Evolutionary conservation across 2,329 filamentous ascomycete genomes (phyloP), one percentile per base, ranked within the genome.

Genomic region (Chaetomium sp.): DNA sequence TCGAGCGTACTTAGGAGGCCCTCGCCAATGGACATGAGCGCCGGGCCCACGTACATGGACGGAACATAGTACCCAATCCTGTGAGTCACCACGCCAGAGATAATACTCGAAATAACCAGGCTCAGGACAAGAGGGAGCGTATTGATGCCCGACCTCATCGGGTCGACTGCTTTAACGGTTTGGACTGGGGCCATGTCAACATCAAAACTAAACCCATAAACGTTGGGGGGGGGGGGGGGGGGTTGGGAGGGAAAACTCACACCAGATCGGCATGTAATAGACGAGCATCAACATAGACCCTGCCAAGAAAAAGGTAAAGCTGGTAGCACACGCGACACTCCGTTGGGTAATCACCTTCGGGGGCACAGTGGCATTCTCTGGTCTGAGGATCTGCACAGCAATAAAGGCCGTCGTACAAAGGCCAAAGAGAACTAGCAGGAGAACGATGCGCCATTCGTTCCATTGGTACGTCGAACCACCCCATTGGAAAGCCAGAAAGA

Each of bases 401-500:
- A 71, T 70, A 63, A 84, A 85, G 5, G 71, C 72, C 37, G 75
- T 55, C 9, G 73, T 70, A 2, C 76, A 70, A 12, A 77, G 62
- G 0, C 64, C 77, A 56, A 79, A 82, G 8, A 81, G 60, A 44
- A 75, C 70, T 7, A 84, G 73, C n/a, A 84, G 70, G 6, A 77
- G 61, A 49, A 84, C 76, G 53, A 82, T 75, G 44, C 76, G 75
- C 70, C 76, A 77, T 59, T 71, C 74, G 41, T 66, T 69, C 81
- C 81, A 85, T 0, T 71, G 59, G 61, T 82, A 79, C 2, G 67
- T 73, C 2, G 74, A 74, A 3, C 81, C 81, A 51, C 81, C 81
- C 82, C 82, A 86, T 63, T 86, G 79, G 37, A 87, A 71, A 1
- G 83, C 83, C 5, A 87, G 71, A 3, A 87, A 69, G 40, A 86